Percentiles rank a stretch among this genome's conserved stretches.
phyloP scores from a whole-genome alignment of 805 yeast species.

The Ogataea angusta region DNA sequence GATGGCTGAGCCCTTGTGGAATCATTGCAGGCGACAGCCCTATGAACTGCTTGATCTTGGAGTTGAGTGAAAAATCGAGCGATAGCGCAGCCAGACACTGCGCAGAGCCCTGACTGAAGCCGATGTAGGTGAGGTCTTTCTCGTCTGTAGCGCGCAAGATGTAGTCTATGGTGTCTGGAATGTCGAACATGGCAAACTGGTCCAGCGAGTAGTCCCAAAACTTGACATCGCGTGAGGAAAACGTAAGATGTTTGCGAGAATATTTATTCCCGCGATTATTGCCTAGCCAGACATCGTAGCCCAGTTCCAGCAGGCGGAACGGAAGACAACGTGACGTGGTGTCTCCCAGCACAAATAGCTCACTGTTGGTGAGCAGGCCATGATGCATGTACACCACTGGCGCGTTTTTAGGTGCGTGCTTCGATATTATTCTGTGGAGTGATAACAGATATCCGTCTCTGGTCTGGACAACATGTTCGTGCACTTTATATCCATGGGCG shows the following conservation, averaged over 20 bases:
- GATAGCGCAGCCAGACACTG: constrained; percentile 86
- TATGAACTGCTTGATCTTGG: constrained; percentile 53
- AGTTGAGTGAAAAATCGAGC: constrained; percentile 58
- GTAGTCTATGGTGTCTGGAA: constrained; percentile 79
- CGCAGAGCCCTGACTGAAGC: constrained; percentile 93
- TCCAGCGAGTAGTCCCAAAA: constrained; percentile 93
- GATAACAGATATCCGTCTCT: constrained; percentile 77
- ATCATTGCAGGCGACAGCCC: constrained; percentile 95
- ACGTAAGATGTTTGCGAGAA: constrained; percentile 66
- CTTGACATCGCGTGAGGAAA: constrained; percentile 37
- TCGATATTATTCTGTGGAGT: constrained; percentile 54
- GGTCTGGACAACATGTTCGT: constrained; percentile 76
- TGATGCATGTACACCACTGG: constrained; percentile 79
- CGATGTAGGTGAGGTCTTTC: constrained; percentile 61
- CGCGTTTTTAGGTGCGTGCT: constrained; percentile 1
- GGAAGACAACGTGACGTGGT: constrained; percentile 54
- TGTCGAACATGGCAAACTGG: constrained; percentile 87
- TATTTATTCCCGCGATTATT: constrained; percentile 91
- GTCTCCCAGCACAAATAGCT: constrained; percentile 51
- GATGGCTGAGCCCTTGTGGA: constrained; percentile 70
- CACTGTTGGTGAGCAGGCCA: constrained; percentile 84
- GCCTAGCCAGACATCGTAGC: constrained; percentile 94
- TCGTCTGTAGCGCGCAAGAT: constrained; percentile 51
- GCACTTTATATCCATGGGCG: constrained; percentile 59
- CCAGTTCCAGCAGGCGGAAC: constrained; percentile 67